phyloP scores from a whole-genome alignment of 176 grass and related monocot genomes.

The Raddia distichophylla region DNA sequence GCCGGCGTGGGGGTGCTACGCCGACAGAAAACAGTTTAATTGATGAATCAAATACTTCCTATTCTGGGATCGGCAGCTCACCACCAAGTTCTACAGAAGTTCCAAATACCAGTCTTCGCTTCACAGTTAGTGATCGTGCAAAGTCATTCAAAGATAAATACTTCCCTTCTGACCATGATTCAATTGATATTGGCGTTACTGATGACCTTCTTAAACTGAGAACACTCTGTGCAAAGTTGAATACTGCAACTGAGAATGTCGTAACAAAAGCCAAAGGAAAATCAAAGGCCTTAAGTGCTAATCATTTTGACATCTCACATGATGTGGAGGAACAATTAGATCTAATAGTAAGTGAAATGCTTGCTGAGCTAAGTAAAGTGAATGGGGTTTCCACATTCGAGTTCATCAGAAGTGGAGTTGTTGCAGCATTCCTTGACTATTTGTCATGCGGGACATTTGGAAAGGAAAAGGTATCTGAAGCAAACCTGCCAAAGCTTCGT shows the following conservation, averaged over 20 bases:
- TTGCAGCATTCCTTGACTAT: slow-evolving; percentile 71
- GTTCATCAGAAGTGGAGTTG: slow-evolving; percentile 83
- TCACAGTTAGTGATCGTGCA: slow-evolving; percentile 63
- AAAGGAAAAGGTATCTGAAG: slow-evolving; percentile 72
- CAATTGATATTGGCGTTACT: slow-evolving; percentile 63
- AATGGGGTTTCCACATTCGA: slow-evolving; percentile 94
- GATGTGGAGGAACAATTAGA: slow-evolving; percentile 68
- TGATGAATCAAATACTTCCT: slow-evolving; percentile 59
- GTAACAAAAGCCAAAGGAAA: slow-evolving; percentile 80
- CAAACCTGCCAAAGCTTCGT: slow-evolving; percentile 63
- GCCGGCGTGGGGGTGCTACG: slow-evolving; percentile 50
- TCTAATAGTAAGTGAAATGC: slow-evolving; percentile 63
- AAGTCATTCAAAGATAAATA: slow-evolving; percentile 80
- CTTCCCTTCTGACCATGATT: slow-evolving; percentile 63
- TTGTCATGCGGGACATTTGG: slow-evolving; percentile 82
- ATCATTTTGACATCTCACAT: slow-evolving; percentile 67
- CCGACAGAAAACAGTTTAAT: slow-evolving; percentile 48
- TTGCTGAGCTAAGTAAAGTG: slow-evolving; percentile 75
- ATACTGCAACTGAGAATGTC: slow-evolving; percentile 57
- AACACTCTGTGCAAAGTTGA: slow-evolving; percentile 70
- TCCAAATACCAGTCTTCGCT: slow-evolving; percentile 64
- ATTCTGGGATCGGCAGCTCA: slow-evolving; percentile 39
- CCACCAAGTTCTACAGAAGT: slow-evolving; percentile 38
- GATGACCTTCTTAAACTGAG: slow-evolving; percentile 78
- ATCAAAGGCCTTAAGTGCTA: slow-evolving; percentile 51